Percentiles rank a stretch among this genome's conserved stretches.
phyloP scores from a whole-genome alignment of 2,329 filamentous ascomycete species.

The Mycosphaerella sp. region DNA sequence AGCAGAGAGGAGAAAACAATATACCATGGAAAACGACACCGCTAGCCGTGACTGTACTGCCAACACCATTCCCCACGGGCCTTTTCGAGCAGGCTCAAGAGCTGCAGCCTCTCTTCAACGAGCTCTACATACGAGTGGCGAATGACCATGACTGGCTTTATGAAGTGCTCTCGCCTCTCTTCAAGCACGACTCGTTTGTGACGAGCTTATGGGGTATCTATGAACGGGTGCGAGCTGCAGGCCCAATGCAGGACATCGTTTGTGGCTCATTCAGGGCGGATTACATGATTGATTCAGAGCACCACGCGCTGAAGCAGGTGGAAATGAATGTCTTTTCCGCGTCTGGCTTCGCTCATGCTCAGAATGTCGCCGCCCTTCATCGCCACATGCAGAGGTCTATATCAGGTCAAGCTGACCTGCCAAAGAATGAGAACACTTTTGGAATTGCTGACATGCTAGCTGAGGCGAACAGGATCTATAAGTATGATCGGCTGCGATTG shows the following conservation, averaged over 20 bases:
- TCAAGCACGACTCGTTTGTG: constrained; percentile 34
- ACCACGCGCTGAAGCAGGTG: constrained; percentile 38
- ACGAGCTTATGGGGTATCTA: constrained; percentile 38
- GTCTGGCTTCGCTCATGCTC: constrained; percentile 39
- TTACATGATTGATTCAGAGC: constrained; percentile 38
- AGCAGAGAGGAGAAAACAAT: neutral
- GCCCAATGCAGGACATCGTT: constrained; percentile 31
- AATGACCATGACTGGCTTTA: constrained; percentile 38
- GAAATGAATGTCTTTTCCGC: constrained; percentile 44
- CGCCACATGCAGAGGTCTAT: constrained; percentile 28
- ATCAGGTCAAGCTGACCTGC: constrained; percentile 23
- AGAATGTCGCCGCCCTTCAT: constrained; percentile 41
- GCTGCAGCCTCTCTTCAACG: constrained; percentile 55
- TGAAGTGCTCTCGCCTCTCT: constrained; percentile 30
- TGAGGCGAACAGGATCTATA: constrained; percentile 35
- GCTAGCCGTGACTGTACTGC: constrained; percentile 35
- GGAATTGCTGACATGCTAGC: constrained; percentile 32
- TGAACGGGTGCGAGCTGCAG: constrained; percentile 30
- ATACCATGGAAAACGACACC: constrained; percentile 29
- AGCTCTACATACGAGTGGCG: constrained; percentile 49
- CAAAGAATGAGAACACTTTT: constrained; percentile 32
- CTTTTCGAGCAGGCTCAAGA: constrained; percentile 44
- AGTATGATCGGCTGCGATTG: constrained; percentile 12
- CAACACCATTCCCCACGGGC: constrained; percentile 33
- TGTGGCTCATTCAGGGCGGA: constrained; percentile 42